Evolutionary conservation across 345 rosid species (phyloP).

Genomic region (Barbarea vulgaris): DNA sequence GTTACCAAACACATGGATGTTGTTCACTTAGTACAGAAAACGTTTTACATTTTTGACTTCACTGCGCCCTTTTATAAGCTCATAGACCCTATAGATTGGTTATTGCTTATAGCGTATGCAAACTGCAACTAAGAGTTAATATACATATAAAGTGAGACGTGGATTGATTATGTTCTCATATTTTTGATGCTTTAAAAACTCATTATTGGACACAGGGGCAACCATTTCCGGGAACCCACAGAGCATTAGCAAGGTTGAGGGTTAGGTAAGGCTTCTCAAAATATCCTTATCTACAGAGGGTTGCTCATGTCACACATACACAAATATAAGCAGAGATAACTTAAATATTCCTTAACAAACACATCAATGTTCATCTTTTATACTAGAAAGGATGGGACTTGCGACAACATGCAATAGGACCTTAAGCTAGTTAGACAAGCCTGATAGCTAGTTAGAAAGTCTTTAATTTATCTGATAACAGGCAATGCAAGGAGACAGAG

Average conservation of each 20-base stretch:
- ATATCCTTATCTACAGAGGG: slow-evolving; percentile 9
- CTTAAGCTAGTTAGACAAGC: slow-evolving; percentile 11
- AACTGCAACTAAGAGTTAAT: too few species aligned
- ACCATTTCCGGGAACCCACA: not conserved
- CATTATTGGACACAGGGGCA: not conserved
- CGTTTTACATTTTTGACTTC: too few species aligned
- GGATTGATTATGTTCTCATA: too few species aligned
- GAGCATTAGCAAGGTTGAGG: not conserved
- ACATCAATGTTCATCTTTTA: slow-evolving; percentile 14
- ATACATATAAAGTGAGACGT: too few species aligned
- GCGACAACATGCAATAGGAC: slow-evolving; percentile 26
- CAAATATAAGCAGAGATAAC: not conserved
- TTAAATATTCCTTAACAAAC: not conserved
- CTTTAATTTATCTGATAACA: slow-evolving; percentile 9
- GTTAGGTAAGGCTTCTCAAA: slow-evolving; percentile 9
- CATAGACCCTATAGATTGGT: too few species aligned
- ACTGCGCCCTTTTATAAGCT: too few species aligned
- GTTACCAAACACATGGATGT: too few species aligned
- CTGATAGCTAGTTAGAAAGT: slow-evolving; percentile 2
- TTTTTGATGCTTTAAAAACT: not conserved
- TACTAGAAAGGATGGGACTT: slow-evolving; percentile 7
- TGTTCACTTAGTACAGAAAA: too few species aligned
- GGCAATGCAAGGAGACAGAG: slow-evolving; percentile 9
- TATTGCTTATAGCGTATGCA: too few species aligned
- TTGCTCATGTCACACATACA: slow-evolving; percentile 18